phyloP scores from a whole-genome alignment of 208 protist genomes.

The Leishmania mexicana region DNA sequence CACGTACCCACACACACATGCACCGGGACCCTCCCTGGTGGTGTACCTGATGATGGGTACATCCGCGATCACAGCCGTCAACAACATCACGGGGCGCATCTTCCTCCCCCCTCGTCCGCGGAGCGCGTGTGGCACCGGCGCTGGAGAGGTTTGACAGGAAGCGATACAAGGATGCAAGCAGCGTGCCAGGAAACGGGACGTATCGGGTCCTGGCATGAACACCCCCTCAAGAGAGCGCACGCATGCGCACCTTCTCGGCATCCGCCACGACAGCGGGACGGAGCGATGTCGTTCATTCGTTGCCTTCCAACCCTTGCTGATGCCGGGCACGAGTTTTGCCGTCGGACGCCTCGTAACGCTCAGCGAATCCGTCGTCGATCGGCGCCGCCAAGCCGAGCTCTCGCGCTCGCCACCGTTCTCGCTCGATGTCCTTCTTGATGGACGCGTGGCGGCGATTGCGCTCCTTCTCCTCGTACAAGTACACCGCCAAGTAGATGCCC shows the following conservation, averaged over 20 bases:
- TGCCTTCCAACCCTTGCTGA: not conserved
- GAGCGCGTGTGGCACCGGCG: not conserved
- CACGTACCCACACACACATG: not conserved
- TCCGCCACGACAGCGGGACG: no score
- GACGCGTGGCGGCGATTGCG: slow-evolving; percentile 54
- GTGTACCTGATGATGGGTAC: not conserved
- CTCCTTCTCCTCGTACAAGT: slow-evolving; percentile 65
- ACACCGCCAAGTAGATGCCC: slow-evolving; percentile 54
- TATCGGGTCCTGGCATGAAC: not conserved
- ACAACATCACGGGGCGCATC: not conserved
- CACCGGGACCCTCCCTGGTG: not conserved
- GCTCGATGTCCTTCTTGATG: slow-evolving; percentile 83
- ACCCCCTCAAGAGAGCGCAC: not conserved
- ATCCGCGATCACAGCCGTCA: not conserved
- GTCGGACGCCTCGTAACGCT: slow-evolving; percentile 36
- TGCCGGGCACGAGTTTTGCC: slow-evolving; percentile 7
- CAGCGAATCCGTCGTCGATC: slow-evolving; percentile 70
- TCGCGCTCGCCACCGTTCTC: slow-evolving; percentile 74
- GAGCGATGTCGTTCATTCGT: not conserved
- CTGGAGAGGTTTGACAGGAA: not conserved
- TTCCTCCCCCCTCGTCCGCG: not conserved
- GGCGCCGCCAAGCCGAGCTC: slow-evolving; percentile 58
- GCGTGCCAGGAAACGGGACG: not conserved
- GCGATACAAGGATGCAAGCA: not conserved
- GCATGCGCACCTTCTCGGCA: not conserved